Conservation (phyloP, 2,329 filamentous ascomycete species). For the Domatiomyces globalis region DNA sequence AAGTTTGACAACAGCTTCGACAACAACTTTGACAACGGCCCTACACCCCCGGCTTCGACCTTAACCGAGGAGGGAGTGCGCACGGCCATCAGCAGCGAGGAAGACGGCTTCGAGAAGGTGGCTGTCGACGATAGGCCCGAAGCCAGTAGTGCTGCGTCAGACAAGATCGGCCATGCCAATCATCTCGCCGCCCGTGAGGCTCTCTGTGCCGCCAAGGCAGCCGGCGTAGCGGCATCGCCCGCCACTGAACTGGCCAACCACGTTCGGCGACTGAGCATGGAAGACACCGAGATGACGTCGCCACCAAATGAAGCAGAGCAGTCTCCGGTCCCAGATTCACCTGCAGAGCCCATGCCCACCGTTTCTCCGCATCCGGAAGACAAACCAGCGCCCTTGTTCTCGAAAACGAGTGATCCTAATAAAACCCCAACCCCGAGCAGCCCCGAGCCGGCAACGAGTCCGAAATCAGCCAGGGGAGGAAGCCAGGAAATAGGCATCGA, state of each 20-base stretch:
- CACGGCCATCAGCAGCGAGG: slow-evolving; percentile 67
- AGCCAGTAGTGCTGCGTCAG: slow-evolving; percentile 43
- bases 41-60: slow-evolving; percentile 27
- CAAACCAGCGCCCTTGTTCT: slow-evolving; percentile 52
- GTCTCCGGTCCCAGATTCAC: not conserved
- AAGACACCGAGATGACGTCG: slow-evolving; percentile 38
- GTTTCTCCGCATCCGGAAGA: slow-evolving; percentile 50
- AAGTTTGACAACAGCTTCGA: slow-evolving; percentile 11
- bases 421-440: slow-evolving; percentile 18
- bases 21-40: not conserved
- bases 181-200: slow-evolving; percentile 63
- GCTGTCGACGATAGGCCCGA: slow-evolving; percentile 57
- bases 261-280: slow-evolving; percentile 36
- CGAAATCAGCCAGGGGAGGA: slow-evolving; percentile 3
- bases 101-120: slow-evolving; percentile 91
- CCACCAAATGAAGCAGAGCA: slow-evolving; percentile 20
- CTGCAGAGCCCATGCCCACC: slow-evolving; percentile 4
- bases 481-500: slow-evolving; percentile 3
- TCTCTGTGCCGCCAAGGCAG: slow-evolving; percentile 39
- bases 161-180: slow-evolving; percentile 43
- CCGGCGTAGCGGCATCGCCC: slow-evolving; percentile 30
- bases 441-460: slow-evolving; percentile 13
- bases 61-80: slow-evolving; percentile 51
- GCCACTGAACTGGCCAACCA: slow-evolving; percentile 42
- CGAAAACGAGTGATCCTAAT: slow-evolving; percentile 12